Percentiles rank a stretch among this genome's conserved stretches.
These are phyloP conservation scores for Claviceps maximensis DNA, from an alignment of 2,329 filamentous ascomycete genomes.

Conservation along the genomic window DNA sequence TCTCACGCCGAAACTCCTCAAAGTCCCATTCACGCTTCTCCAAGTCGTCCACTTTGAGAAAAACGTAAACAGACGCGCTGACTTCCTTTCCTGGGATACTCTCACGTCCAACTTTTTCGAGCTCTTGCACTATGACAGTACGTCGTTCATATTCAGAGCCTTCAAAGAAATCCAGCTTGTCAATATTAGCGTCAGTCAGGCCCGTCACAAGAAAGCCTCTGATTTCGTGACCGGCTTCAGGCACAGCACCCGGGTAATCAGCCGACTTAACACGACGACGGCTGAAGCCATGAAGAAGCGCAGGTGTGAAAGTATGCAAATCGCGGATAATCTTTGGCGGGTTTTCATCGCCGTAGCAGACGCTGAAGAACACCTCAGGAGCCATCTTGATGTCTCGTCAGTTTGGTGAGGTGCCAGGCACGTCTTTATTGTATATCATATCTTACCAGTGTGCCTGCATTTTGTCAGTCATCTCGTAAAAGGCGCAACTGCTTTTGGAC, in stretches of 20 bases:
- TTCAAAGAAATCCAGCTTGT: constrained; percentile 70
- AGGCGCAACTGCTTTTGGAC: neutral
- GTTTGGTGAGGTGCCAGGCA: constrained; percentile 7
- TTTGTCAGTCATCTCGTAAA: neutral
- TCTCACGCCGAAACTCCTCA: constrained; percentile 66
- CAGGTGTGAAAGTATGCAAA: constrained; percentile 54
- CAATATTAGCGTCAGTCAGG: constrained; percentile 63
- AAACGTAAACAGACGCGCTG: constrained; percentile 53
- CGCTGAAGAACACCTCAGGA: constrained; percentile 72
- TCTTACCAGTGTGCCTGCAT: constrained; percentile 23
- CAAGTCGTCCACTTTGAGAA: constrained; percentile 34
- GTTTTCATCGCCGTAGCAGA: constrained; percentile 52
- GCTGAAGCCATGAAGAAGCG: constrained; percentile 59
- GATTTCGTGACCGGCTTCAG: constrained; percentile 43
- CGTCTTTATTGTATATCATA: neutral
- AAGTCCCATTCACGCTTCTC: constrained; percentile 81
- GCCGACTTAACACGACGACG: constrained; percentile 54
- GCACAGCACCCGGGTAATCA: constrained; percentile 72
- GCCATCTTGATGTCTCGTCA: constrained; percentile 46
- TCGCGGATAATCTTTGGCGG: constrained; percentile 35
- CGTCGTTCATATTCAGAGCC: constrained; percentile 56
- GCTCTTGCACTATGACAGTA: constrained; percentile 39
- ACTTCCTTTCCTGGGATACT: constrained; percentile 32
- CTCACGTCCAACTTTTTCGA: constrained; percentile 26
- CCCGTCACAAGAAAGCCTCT: constrained; percentile 67